Percentiles rank a stretch among this genome's conserved stretches.
Evolutionary conservation across 441 rosid species (phyloP).

Genomic region (Flueggea neowawraea): DNA sequence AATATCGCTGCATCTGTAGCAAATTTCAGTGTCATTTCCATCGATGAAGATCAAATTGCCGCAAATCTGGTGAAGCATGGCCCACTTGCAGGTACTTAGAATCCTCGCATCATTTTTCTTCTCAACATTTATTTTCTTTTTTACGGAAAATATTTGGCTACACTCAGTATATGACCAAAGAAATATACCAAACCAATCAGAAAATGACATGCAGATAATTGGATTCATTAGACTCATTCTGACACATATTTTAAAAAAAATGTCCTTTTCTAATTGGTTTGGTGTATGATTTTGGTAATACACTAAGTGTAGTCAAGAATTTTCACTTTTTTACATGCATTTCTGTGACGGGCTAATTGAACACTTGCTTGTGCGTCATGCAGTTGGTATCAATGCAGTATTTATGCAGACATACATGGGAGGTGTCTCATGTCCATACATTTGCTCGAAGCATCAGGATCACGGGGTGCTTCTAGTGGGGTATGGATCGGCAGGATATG

Average conservation of each 20-base stretch:
- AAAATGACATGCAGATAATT: too few species aligned
- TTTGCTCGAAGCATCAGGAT: constrained; percentile 77
- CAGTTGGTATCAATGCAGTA: constrained; percentile 83
- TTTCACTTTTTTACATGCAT: too few species aligned
- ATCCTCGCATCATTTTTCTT: not conserved
- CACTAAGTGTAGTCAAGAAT: too few species aligned
- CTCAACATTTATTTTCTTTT: too few species aligned
- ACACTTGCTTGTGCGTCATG: not conserved
- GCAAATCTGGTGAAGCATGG: constrained; percentile 89
- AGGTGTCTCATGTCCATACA: constrained; percentile 93
- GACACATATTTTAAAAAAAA: too few species aligned
- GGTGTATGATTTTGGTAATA: too few species aligned
- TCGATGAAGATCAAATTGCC: constrained; percentile 86
- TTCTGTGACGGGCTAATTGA: not conserved
- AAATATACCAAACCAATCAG: too few species aligned
- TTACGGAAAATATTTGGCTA: too few species aligned
- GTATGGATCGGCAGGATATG: constrained; percentile 77
- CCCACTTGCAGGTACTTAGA: constrained; percentile 65
- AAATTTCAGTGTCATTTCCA: constrained; percentile 83
- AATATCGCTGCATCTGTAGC: constrained; percentile 78
- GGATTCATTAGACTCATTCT: too few species aligned
- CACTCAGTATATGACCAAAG: too few species aligned
- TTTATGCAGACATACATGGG: constrained; percentile 95
- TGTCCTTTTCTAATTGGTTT: too few species aligned
- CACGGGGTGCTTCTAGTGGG: constrained; percentile 94